phyloP scores from a whole-genome alignment of 345 rosid genomes.

The Citrus trifoliata region DNA sequence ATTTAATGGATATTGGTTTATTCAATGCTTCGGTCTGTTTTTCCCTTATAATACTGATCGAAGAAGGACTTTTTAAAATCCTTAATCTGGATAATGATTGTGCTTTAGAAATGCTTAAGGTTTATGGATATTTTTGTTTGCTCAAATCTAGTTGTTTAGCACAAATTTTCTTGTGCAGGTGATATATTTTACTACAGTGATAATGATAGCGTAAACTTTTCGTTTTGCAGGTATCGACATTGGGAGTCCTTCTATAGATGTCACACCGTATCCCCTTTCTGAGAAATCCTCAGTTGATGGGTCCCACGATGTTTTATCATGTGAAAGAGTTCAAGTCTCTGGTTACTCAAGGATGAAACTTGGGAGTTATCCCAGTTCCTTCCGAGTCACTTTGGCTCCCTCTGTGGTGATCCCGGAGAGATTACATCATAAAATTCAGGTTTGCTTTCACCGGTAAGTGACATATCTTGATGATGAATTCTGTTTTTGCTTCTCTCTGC shows the following conservation, averaged over 20 bases:
- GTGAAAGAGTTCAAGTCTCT: constrained; percentile 75
- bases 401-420: constrained; percentile 47
- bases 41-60: not conserved
- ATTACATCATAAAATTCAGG: constrained; percentile 55
- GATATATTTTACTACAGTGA: too few species aligned
- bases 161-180: not conserved
- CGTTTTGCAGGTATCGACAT: constrained; percentile 43
- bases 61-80: not conserved
- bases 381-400: constrained; percentile 58
- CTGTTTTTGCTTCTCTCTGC: not conserved
- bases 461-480: not conserved
- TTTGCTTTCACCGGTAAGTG: constrained; percentile 81
- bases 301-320: constrained; percentile 35
- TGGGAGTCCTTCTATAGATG: constrained; percentile 44
- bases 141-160: not conserved
- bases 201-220: too few species aligned
- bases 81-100: not conserved
- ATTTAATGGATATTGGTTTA: not conserved
- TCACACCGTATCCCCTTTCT: constrained; percentile 36
- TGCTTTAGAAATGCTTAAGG: not conserved
- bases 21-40: not conserved
- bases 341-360: constrained; percentile 62
- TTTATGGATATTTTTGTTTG: not conserved
- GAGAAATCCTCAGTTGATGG: constrained; percentile 17
- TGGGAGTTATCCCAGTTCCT: constrained; percentile 58